Conservation (phyloP, 2,329 filamentous ascomycete genomes). For the Epichloe hybrida region DNA sequence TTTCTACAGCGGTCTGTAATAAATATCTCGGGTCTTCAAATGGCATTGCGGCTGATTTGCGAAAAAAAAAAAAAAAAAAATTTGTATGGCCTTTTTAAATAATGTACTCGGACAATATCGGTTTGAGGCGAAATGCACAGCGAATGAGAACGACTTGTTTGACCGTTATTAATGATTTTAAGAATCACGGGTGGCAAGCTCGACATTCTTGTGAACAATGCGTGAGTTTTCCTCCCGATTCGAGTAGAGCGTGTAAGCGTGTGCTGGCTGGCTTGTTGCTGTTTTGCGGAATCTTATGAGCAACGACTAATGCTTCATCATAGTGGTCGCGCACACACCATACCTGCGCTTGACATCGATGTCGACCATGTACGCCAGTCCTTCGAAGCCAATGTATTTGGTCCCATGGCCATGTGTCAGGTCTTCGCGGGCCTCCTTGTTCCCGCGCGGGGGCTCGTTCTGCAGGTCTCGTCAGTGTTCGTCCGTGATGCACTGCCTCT, state of each 20-base stretch:
- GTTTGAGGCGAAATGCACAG: too few relatives aligned
- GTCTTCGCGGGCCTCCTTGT: constrained; percentile 37
- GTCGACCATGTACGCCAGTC: constrained; percentile 38
- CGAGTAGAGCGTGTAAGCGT: too few relatives aligned
- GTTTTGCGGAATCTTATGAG: not conserved
- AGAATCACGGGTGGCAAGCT: constrained; percentile 37
- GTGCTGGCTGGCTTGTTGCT: not conserved
- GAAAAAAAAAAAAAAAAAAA: too few relatives aligned
- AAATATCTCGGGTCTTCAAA: too few relatives aligned
- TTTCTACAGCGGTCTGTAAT: not conserved
- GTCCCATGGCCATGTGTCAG: constrained; percentile 41
- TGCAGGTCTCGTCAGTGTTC: constrained; percentile 43
- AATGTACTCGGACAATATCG: too few relatives aligned
- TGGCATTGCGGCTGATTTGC: too few relatives aligned
- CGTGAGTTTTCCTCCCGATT: constrained; percentile 22
- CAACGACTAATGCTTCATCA: not conserved
- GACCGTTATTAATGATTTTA: too few relatives aligned
- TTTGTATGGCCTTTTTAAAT: too few relatives aligned
- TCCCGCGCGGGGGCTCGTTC: constrained; percentile 33
- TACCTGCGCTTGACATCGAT: constrained; percentile 38
- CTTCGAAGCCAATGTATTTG: constrained; percentile 45
- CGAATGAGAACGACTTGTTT: too few relatives aligned
- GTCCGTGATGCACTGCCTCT: constrained; percentile 37
- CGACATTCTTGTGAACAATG: constrained; percentile 47
- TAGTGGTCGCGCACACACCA: constrained; percentile 37